A percentile compares a stretch with the other conserved stretches of the same genome.
Evolutionary conservation across 768 basidiomycete genomes (phyloP).

Genomic region (Thelephora aurantiotincta): DNA sequence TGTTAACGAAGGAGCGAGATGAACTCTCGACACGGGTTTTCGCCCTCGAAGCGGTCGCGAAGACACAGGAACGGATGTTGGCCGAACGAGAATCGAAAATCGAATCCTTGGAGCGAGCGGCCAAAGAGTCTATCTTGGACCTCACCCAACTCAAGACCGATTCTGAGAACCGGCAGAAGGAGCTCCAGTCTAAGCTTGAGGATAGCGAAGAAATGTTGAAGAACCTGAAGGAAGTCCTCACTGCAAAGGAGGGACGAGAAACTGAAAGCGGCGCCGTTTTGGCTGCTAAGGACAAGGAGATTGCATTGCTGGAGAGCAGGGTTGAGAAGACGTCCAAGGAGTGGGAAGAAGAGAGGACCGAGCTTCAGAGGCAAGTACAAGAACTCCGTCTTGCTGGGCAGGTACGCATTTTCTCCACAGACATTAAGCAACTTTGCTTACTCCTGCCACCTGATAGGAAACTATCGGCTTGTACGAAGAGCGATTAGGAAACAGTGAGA

Average conservation of each 20-base stretch:
- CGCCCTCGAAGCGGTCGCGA: conserved; percentile 29
- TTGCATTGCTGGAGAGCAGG: conserved; percentile 36
- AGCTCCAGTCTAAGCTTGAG: conserved; percentile 30
- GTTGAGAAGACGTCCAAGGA: conserved; percentile 31
- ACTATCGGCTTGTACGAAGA: conserved; percentile 94
- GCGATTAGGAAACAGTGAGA: conserved; percentile 56
- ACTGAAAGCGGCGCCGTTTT: conserved; percentile 36
- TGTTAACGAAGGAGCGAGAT: conserved; percentile 30
- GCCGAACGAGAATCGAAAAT: conserved; percentile 30
- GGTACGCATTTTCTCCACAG: conserved; percentile 25
- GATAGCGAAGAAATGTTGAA: conserved; percentile 28
- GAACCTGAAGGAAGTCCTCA: conserved; percentile 38
- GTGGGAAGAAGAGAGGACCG: conserved; percentile 43
- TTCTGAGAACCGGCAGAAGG: conserved; percentile 25
- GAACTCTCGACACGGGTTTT: conserved; percentile 23
- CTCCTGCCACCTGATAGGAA: conserved; percentile 35
- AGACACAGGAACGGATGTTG: conserved; percentile 26
- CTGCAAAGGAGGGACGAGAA: conserved; percentile 34
- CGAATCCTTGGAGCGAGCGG: conserved; percentile 31
- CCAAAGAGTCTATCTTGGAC: conserved; percentile 22
- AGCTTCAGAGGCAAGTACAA: conserved; percentile 63
- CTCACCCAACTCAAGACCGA: conserved; percentile 35
- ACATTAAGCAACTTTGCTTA: not conserved
- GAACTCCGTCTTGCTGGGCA: conserved; percentile 83
- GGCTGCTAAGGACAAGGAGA: conserved; percentile 45